These are phyloP conservation scores for Cercospora canescens DNA, from an alignment of 2,329 filamentous ascomycete species.

Conservation along the genomic window DNA sequence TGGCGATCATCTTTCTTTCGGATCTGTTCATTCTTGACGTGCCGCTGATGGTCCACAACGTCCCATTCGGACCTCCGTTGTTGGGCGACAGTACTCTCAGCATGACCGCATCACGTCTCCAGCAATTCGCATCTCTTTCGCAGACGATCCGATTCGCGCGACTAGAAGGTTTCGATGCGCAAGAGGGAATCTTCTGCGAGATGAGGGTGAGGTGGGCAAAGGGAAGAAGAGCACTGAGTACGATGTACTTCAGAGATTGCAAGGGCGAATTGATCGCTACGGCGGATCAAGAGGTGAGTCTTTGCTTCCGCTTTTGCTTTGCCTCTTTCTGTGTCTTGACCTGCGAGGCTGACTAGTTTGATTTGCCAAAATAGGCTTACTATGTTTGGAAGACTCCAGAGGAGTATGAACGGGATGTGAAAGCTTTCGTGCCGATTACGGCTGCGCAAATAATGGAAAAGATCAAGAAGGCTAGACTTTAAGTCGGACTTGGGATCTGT, in stretches of 20 bases:
- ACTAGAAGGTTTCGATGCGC: neutral
- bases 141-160: constrained; percentile 2
- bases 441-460: neutral
- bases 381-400: neutral
- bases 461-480: neutral
- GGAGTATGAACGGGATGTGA: neutral
- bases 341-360: neutral
- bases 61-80: neutral
- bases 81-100: neutral
- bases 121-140: neutral
- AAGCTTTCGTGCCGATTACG: neutral
- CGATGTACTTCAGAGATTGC: neutral
- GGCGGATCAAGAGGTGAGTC: neutral
- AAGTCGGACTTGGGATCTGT: too few relatives aligned
- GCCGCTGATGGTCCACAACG: neutral
- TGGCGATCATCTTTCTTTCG: neutral
- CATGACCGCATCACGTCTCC: neutral
- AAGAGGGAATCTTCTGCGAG: neutral
- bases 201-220: neutral
- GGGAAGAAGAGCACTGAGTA: neutral
- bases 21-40: constrained; percentile 3
- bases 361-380: neutral
- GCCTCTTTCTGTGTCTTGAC: too few relatives aligned
- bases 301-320: too few relatives aligned
- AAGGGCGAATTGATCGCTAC: constrained; percentile 4